Evolutionary conservation across 768 basidiomycete species (phyloP).

Genomic region (Rhodocollybia butyracea): DNA sequence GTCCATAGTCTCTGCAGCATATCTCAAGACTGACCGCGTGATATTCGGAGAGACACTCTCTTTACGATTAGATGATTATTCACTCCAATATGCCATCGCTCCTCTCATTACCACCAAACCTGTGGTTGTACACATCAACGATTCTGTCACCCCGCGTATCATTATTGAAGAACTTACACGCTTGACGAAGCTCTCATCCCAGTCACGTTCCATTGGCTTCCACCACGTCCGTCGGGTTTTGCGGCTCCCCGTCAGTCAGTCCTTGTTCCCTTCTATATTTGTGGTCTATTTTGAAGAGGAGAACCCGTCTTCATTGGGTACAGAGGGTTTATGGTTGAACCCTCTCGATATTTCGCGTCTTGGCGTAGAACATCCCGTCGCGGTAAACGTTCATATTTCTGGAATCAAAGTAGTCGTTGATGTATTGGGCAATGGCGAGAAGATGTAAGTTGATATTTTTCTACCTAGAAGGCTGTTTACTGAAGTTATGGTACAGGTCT

Average conservation of each 20-base stretch:
- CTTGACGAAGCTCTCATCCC: too few species aligned
- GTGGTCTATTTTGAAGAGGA: too few species aligned
- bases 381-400: conserved; percentile 1
- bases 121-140: neutral
- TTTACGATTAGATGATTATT: neutral
- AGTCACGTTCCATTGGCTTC: too few species aligned
- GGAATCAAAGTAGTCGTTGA: neutral
- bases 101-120: conserved; percentile 8
- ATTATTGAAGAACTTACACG: too few species aligned
- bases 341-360: neutral
- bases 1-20: conserved; percentile 3
- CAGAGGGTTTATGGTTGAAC: neutral
- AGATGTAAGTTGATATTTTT: neutral
- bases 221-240: too few species aligned
- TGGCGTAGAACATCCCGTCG: conserved; percentile 7
- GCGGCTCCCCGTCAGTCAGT: too few species aligned
- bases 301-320: neutral
- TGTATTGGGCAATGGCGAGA: conserved; percentile 1
- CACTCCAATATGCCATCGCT: neutral
- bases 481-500: neutral
- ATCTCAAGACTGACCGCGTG: conserved; percentile 2
- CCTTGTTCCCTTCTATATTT: too few species aligned
- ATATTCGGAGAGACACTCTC: conserved; percentile 8
- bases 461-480: neutral
- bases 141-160: neutral